Conservation (phyloP, 805 yeast species). For the Metschnikowia orientalis region DNA sequence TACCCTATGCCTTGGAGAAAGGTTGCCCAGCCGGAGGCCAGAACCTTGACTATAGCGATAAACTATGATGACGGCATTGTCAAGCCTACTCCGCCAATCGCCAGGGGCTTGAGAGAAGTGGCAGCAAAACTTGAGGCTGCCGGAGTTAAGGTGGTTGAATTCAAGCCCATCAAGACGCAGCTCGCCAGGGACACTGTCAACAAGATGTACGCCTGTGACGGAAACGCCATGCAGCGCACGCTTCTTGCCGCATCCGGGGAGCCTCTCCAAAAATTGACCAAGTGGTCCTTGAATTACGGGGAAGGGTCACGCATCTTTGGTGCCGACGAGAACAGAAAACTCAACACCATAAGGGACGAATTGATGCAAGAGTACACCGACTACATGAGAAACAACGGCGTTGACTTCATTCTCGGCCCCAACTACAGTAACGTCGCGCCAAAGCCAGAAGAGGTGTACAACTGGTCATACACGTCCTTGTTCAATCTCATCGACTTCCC, state of each 20-base stretch:
- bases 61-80: constrained; percentile 62
- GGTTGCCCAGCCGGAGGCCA: constrained; percentile 36
- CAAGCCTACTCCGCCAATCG: constrained; percentile 62
- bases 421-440: constrained; percentile 72
- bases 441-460: constrained; percentile 53
- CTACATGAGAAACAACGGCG: constrained; percentile 47
- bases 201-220: constrained; percentile 60
- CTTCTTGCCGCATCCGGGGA: constrained; percentile 61
- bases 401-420: constrained; percentile 67
- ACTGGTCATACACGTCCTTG: constrained; percentile 78
- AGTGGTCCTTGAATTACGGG: constrained; percentile 57
- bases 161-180: constrained; percentile 54
- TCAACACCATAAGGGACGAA: constrained; percentile 52
- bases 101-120: constrained; percentile 47
- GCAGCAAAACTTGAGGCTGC: constrained; percentile 53
- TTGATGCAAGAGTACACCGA: constrained; percentile 55
- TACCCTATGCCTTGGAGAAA: constrained; percentile 53
- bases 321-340: constrained; percentile 50
- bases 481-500: constrained; percentile 74
- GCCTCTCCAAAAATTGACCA: constrained; percentile 59
- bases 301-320: constrained; percentile 47
- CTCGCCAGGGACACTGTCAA: constrained; percentile 58
- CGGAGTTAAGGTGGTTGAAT: constrained; percentile 53
- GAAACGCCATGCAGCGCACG: constrained; percentile 53
- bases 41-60: constrained; percentile 53